Evolutionary conservation across 2,329 filamentous ascomycete species (phyloP), one percentile per base, ranked within the genome.

Genomic region (Xylariales sp.): DNA sequence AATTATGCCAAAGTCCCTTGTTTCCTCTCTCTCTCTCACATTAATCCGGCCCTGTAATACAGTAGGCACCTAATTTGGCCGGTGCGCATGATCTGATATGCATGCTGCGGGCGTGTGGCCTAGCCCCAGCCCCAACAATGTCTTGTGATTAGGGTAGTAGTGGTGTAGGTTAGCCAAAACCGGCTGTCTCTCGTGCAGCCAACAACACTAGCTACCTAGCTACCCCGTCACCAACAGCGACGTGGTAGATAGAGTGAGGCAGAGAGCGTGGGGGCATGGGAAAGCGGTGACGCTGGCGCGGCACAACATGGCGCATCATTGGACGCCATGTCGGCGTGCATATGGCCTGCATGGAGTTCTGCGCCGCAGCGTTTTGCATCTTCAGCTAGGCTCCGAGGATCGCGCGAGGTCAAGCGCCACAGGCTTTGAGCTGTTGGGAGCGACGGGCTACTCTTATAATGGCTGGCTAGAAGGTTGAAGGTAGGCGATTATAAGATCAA

Each of bases 101-200:
- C 39, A 46, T 14, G 50, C n/a, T 39, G 50, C 50, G 32, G 32
- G 50, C 50, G 9, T 39, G 54, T 56, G 54, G 54, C 54, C 23
- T 23, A 23, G 39, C n/a, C 49, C 49, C 39, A 56, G 54, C 54
- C 54, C 54, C 54, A 45, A 28, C 39, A 46, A 28, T 32, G 54
- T 45, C 54, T 45, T 45, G 54, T 56, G 54, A 56, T 43, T 36
- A n/a, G 49, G 14, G 49, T 52, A 3, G 30, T 41, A 41, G 9
- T 41, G 39, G 39, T 34, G 32, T 12, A 14, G 39, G 39, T 41
- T 14, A 12, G 10, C 39, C 39, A 12, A 12, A 14, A 14, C 12
- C 14, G 12, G 39, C 39, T 41, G 10, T 12, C 39, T 12, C 39
- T 41, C 10, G 9, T 14, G 9, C 12, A 41, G 39, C 39, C 23